phyloP scores from a whole-genome alignment of 2,329 filamentous ascomycete genomes.

The Paraphaeosphaeria minitans region DNA sequence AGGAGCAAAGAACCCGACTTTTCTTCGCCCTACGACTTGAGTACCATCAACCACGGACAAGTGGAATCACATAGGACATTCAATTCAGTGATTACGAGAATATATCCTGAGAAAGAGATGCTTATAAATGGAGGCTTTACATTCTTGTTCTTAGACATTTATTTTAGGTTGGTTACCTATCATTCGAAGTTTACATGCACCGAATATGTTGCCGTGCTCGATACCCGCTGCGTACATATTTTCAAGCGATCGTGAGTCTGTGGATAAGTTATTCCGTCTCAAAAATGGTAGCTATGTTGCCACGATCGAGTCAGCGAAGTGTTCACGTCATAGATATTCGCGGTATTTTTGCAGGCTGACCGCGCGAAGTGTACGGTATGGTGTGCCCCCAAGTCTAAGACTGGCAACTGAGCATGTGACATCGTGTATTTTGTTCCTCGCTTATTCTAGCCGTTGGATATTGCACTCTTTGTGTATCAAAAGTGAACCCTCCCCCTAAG shows the following conservation, averaged over 20 bases:
- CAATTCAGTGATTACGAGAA: too few species aligned
- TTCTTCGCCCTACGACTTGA: slow-evolving; percentile 21
- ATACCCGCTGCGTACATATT: not conserved
- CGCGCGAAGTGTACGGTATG: not conserved
- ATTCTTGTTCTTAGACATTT: too few species aligned
- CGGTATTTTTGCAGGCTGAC: not conserved
- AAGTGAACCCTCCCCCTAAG: too few species aligned
- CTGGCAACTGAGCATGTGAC: slow-evolving; percentile 3
- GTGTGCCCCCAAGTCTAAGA: too few species aligned
- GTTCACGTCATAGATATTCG: slow-evolving; percentile 16
- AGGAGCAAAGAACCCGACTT: slow-evolving; percentile 31
- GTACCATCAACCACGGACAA: not conserved
- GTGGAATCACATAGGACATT: not conserved
- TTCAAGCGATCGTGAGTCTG: not conserved
- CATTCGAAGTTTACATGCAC: not conserved
- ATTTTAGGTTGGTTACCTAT: not conserved
- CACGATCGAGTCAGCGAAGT: slow-evolving; percentile 4
- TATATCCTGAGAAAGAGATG: too few species aligned
- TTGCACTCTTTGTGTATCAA: too few species aligned
- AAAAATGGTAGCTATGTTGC: not conserved
- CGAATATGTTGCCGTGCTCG: not conserved
- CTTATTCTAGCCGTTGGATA: too few species aligned
- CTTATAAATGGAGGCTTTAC: too few species aligned
- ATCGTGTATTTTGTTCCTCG: not conserved
- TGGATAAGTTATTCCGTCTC: not conserved